Percentiles rank a stretch among this genome's conserved stretches.
phyloP scores from a whole-genome alignment of 2,329 filamentous ascomycete genomes.

The Nothopassalora personata region DNA sequence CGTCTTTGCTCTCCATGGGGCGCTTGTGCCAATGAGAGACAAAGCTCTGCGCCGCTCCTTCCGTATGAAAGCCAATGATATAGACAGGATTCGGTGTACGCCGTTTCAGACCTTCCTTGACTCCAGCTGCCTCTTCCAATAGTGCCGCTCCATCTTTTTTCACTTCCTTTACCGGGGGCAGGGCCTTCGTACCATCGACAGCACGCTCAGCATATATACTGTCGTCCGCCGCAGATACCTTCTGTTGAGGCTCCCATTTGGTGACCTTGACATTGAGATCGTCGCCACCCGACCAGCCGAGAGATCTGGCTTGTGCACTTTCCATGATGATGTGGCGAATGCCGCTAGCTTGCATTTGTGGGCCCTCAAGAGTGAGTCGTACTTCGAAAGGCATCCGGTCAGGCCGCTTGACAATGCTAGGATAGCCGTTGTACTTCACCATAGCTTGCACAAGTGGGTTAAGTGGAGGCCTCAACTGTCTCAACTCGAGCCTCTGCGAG shows the following conservation, averaged over 20 bases:
- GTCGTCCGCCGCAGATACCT: conserved; percentile 2
- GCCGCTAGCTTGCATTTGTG: conserved; percentile 22
- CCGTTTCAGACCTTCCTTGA: conserved; percentile 29
- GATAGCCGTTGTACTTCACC: conserved; percentile 34
- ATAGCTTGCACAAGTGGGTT: conserved; percentile 30
- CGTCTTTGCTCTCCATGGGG: conserved; percentile 34
- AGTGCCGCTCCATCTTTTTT: not conserved
- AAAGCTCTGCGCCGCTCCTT: conserved; percentile 51
- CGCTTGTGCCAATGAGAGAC: conserved; percentile 49
- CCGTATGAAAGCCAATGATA: conserved; percentile 53
- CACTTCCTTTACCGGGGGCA: not conserved
- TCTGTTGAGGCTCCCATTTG: conserved; percentile 22
- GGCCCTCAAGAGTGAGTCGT: conserved; percentile 31
- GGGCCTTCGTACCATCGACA: not conserved
- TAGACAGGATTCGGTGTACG: conserved; percentile 38
- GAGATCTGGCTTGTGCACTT: conserved; percentile 19
- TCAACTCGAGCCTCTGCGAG: conserved; percentile 33
- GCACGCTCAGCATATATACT: not conserved
- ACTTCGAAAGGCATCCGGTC: conserved; percentile 31
- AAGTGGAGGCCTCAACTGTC: conserved; percentile 34
- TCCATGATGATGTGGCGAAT: conserved; percentile 26
- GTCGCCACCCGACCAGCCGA: conserved; percentile 28
- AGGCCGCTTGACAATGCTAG: conserved; percentile 22
- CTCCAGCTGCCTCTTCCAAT: not conserved
- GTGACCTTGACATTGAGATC: conserved; percentile 22